Conservation (phyloP, 768 basidiomycete genomes). For the Xanthoconium stramineum region DNA sequence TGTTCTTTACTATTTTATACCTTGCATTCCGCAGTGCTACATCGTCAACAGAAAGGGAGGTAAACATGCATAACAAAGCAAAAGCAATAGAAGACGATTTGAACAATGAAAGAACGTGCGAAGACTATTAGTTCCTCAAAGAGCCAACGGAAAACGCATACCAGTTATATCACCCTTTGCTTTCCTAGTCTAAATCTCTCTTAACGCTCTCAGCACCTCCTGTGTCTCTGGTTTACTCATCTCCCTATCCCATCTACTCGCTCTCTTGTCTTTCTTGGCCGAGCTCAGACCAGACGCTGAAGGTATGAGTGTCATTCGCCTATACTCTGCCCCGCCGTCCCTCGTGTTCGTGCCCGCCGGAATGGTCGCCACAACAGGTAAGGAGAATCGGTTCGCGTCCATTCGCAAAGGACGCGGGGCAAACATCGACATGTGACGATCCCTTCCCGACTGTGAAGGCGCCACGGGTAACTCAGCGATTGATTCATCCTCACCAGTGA, state of each 20-base stretch:
- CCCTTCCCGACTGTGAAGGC: not conserved
- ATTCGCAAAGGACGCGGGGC: constrained; percentile 5
- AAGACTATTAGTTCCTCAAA: not conserved
- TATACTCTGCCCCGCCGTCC: not conserved
- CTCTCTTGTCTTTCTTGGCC: constrained; percentile 15
- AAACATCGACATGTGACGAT: constrained; percentile 13
- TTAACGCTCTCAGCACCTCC: constrained; percentile 17
- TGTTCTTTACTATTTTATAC: no score
- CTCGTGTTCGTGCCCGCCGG: not conserved
- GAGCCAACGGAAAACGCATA: not conserved
- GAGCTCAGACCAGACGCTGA: not conserved
- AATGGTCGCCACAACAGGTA: constrained; percentile 5
- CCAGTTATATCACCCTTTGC: not conserved
- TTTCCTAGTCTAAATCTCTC: not conserved
- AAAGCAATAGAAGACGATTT: no score
- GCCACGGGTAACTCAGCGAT: not conserved
- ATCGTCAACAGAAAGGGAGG: no score
- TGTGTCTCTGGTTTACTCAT: constrained; percentile 21
- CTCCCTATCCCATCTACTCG: constrained; percentile 16
- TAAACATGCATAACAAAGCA: no score
- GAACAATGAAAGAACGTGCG: no score
- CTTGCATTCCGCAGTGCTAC: no score
- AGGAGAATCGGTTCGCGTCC: constrained; percentile 15
- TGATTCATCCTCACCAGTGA: not conserved
- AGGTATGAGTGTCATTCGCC: not conserved